These are phyloP conservation scores for Monosporozyma aquatica DNA, from an alignment of 805 yeast species.

Conservation along the genomic window DNA sequence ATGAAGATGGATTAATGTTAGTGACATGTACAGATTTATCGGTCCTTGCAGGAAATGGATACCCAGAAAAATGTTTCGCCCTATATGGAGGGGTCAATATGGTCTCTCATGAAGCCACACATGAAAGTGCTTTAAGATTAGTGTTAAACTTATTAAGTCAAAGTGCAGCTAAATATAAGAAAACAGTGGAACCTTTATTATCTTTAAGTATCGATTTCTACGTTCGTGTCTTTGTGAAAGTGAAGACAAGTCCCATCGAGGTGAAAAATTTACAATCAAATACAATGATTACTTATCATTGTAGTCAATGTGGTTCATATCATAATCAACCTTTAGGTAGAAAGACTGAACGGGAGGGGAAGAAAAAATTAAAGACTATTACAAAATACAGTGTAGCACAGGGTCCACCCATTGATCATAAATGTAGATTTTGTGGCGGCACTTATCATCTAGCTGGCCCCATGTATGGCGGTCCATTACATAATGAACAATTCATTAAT, in stretches of 20 bases:
- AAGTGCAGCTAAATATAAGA: conserved; percentile 85
- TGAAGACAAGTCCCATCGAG: conserved; percentile 64
- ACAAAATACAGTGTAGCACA: conserved; percentile 54
- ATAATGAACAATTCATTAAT: conserved; percentile 56
- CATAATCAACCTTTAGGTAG: conserved; percentile 71
- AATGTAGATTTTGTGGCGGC: conserved; percentile 59
- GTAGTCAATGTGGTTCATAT: conserved; percentile 78
- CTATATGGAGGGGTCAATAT: conserved; percentile 88
- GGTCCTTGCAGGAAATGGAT: conserved; percentile 89
- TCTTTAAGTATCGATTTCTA: conserved; percentile 87
- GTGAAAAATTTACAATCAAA: conserved; percentile 74
- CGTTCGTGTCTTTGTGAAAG: conserved; percentile 75
- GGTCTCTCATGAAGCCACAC: conserved; percentile 71
- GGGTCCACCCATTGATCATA: conserved; percentile 50
- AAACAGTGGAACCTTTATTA: conserved; percentile 76
- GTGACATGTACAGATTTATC: conserved; percentile 96
- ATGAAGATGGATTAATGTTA: conserved; percentile 73
- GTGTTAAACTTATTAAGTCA: conserved; percentile 67
- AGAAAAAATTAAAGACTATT: conserved; percentile 27
- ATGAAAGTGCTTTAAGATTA: conserved; percentile 85
- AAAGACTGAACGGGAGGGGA: conserved; percentile 35
- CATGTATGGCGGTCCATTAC: conserved; percentile 85
- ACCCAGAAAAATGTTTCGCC: conserved; percentile 94
- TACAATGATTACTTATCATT: conserved; percentile 70
- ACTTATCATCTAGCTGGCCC: conserved; percentile 85